Percentiles rank a stretch among this genome's conserved stretches.
These are phyloP conservation scores for Phytophthora macrochlamydospora DNA, from an alignment of 352 stramenopile species.

Conservation along the genomic window DNA sequence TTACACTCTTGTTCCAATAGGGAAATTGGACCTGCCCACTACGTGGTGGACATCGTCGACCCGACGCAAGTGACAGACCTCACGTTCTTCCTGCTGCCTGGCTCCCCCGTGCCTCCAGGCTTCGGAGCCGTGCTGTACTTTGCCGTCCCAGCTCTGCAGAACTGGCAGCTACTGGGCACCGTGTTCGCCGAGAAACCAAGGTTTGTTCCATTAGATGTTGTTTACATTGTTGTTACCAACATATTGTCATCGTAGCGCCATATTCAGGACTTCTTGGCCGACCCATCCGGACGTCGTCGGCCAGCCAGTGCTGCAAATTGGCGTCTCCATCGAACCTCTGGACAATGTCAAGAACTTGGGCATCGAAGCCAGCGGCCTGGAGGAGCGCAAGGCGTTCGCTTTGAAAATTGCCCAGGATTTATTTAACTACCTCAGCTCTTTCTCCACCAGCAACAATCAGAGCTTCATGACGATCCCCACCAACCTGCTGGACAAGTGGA, in stretches of 20 bases:
- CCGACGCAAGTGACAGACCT: slow-evolving; percentile 66
- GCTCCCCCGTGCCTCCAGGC: slow-evolving; percentile 60
- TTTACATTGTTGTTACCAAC: background rate
- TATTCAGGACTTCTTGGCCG: slow-evolving; percentile 69
- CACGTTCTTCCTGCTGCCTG: slow-evolving; percentile 76
- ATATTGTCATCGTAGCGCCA: slow-evolving; percentile 34
- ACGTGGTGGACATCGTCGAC: slow-evolving; percentile 64
- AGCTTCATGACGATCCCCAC: slow-evolving; percentile 90
- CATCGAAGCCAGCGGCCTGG: slow-evolving; percentile 65
- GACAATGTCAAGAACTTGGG: slow-evolving; percentile 81
- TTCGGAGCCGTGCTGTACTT: slow-evolving; percentile 78
- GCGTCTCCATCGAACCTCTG: slow-evolving; percentile 72
- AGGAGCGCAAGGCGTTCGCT: slow-evolving; percentile 81
- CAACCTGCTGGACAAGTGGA: slow-evolving; percentile 93
- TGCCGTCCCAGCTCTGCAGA: slow-evolving; percentile 63
- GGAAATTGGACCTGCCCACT: slow-evolving; percentile 67
- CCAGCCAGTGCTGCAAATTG: slow-evolving; percentile 65
- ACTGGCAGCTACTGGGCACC: slow-evolving; percentile 75
- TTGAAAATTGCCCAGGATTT: slow-evolving; percentile 93
- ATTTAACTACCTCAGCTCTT: slow-evolving; percentile 93
- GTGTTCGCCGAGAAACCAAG: slow-evolving; percentile 73
- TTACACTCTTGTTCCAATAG: slow-evolving; percentile 23
- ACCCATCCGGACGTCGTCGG: slow-evolving; percentile 65
- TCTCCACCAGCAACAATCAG: slow-evolving; percentile 73
- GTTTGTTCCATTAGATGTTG: slow-evolving; percentile 3